Percentiles rank a stretch among this genome's conserved stretches.
Conservation (phyloP, 2,329 filamentous ascomycete genomes). For the Ophiostoma montium region DNA sequence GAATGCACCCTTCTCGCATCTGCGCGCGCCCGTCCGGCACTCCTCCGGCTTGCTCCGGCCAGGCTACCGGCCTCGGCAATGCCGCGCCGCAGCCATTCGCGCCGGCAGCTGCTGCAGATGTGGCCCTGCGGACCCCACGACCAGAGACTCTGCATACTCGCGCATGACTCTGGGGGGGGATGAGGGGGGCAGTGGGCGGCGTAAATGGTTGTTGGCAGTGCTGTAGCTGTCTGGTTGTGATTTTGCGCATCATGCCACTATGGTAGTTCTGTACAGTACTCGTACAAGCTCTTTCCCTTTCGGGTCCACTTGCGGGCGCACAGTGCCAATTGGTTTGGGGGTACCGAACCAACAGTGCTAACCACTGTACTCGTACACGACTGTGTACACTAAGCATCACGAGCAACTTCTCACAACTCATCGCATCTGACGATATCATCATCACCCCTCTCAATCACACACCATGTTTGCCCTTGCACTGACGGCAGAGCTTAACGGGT, state of each 20-base stretch:
- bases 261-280: background rate
- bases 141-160: conserved; percentile 54
- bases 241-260: conserved; percentile 12
- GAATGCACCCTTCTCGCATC: background rate
- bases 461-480: conserved; percentile 52
- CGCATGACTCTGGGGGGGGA: conserved; percentile 18
- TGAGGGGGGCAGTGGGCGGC: background rate
- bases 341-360: background rate
- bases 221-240: background rate
- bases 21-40: background rate
- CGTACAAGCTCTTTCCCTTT: background rate
- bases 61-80: conserved; percentile 13
- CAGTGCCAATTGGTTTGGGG: background rate
- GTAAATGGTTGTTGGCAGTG: background rate
- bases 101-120: conserved; percentile 50
- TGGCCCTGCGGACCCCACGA: conserved; percentile 50
- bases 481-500: conserved; percentile 58
- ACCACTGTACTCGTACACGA: background rate
- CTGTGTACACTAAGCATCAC: background rate
- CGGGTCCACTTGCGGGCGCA: background rate
- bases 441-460: background rate
- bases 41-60: background rate
- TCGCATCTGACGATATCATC: background rate
- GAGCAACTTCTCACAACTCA: background rate
- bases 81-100: conserved; percentile 32